Conservation (phyloP, 2,329 filamentous ascomycete species). For the Cyphellophora europaea region DNA sequence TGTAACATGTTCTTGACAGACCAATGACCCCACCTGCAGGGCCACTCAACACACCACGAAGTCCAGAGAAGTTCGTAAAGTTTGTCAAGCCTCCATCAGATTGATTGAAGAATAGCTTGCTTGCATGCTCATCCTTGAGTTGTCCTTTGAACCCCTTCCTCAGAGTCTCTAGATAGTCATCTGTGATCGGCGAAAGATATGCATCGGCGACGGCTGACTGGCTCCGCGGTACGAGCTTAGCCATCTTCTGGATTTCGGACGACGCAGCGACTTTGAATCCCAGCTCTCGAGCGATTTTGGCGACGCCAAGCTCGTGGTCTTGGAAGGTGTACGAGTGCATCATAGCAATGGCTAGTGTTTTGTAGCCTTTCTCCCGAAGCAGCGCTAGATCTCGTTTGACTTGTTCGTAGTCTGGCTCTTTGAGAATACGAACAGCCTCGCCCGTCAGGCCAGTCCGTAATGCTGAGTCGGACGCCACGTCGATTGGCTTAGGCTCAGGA, state of each 20-base stretch:
- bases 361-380: slow-evolving; percentile 4
- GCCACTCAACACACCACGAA: slow-evolving; percentile 78
- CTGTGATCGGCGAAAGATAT: slow-evolving; percentile 70
- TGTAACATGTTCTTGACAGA: slow-evolving; percentile 58
- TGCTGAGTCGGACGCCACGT: slow-evolving; percentile 34
- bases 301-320: slow-evolving; percentile 70
- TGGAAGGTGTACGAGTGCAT: slow-evolving; percentile 89
- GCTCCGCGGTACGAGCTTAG: slow-evolving; percentile 69
- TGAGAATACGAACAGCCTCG: slow-evolving; percentile 62
- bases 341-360: slow-evolving; percentile 11
- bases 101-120: slow-evolving; percentile 88
- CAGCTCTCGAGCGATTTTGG: slow-evolving; percentile 67
- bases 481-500: too few species aligned
- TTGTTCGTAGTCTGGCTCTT: slow-evolving; percentile 47
- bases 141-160: slow-evolving; percentile 64
- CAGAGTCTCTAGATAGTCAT: slow-evolving; percentile 55
- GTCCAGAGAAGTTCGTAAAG: slow-evolving; percentile 57
- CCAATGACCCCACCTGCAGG: slow-evolving; percentile 81
- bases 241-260: slow-evolving; percentile 75
- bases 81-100: slow-evolving; percentile 61
- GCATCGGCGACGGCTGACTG: slow-evolving; percentile 72
- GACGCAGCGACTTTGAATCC: slow-evolving; percentile 74
- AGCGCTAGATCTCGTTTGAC: slow-evolving; percentile 51
- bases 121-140: slow-evolving; percentile 62
- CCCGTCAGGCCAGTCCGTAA: slow-evolving; percentile 50